These are phyloP conservation scores for Hortiboletus rubellus DNA, from an alignment of 1,284 basidiomycete species.

Conservation along the genomic window DNA sequence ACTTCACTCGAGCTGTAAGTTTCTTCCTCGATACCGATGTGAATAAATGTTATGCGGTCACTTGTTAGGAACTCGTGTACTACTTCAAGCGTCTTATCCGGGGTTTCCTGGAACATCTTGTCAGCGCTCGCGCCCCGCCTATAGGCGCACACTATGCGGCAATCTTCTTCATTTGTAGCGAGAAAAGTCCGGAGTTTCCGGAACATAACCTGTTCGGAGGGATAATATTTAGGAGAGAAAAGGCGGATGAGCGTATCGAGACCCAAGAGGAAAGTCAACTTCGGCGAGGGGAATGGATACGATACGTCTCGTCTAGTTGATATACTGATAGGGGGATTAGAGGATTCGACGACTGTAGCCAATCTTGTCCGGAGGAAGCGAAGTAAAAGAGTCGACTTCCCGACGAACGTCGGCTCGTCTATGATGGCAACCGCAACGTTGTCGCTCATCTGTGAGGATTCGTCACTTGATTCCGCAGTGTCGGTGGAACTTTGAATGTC, in stretches of 20 bases:
- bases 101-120: conserved; percentile 30
- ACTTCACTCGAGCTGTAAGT: conserved; percentile 75
- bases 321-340: background rate
- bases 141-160: conserved; percentile 71
- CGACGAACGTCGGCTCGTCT: conserved; percentile 87
- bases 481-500: conserved; percentile 39
- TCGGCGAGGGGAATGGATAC: conserved; percentile 31
- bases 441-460: conserved; percentile 14
- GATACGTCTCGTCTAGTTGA: conserved; percentile 8
- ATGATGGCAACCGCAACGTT: conserved; percentile 83
- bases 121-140: conserved; percentile 38
- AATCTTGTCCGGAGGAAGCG: conserved; percentile 48
- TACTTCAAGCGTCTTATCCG: conserved; percentile 34
- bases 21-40: conserved; percentile 57
- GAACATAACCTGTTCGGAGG: conserved; percentile 53
- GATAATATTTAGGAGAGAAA: conserved; percentile 81
- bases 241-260: conserved; percentile 89
- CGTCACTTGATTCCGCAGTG: conserved; percentile 2
- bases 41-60: conserved; percentile 56
- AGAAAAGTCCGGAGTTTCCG: conserved; percentile 63
- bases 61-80: conserved; percentile 53
- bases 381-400: conserved; percentile 72
- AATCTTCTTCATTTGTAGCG: conserved; percentile 56
- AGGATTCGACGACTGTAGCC: conserved; percentile 17
- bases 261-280: conserved; percentile 75